Evolutionary conservation across 2,329 filamentous ascomycete species (phyloP).

Genomic region (Arthroderma uncinatum): DNA sequence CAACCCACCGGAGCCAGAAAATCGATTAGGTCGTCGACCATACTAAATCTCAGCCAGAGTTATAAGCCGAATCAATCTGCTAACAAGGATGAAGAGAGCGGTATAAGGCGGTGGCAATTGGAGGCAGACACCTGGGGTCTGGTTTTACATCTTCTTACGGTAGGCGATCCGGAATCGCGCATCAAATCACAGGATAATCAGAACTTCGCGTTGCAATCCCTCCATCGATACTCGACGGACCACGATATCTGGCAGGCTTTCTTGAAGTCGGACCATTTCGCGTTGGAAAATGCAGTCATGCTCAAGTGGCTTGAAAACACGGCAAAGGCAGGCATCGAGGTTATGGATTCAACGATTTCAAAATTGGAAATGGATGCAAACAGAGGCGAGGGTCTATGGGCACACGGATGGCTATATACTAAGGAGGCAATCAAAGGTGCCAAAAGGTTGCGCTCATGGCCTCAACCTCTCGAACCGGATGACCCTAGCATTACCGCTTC

Average conservation of each 20-base stretch:
- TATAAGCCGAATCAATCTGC: background rate
- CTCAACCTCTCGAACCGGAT: slow-evolving; percentile 53
- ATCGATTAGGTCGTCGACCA: slow-evolving; percentile 11
- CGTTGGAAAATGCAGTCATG: slow-evolving; percentile 66
- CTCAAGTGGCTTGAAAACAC: slow-evolving; percentile 78
- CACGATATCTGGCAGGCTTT: slow-evolving; percentile 62
- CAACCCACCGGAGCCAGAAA: slow-evolving; percentile 30
- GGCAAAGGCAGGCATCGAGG: slow-evolving; percentile 54
- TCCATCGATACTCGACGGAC: slow-evolving; percentile 49
- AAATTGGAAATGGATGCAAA: slow-evolving; percentile 67
- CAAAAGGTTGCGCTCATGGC: slow-evolving; percentile 64
- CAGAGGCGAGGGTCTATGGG: slow-evolving; percentile 63
- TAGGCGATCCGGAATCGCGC: slow-evolving; percentile 48
- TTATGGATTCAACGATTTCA: slow-evolving; percentile 63
- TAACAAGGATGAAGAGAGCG: slow-evolving; percentile 27
- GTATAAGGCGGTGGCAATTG: slow-evolving; percentile 58
- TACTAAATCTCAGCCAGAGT: background rate
- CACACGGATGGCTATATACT: slow-evolving; percentile 86
- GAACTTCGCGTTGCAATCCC: slow-evolving; percentile 30
- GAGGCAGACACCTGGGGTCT: slow-evolving; percentile 90
- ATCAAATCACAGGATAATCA: slow-evolving; percentile 31
- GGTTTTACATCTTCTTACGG: slow-evolving; percentile 59
- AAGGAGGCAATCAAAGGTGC: slow-evolving; percentile 79
- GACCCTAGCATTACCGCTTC: slow-evolving; percentile 47
- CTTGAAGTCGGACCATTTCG: slow-evolving; percentile 57